Evolutionary conservation across 805 yeast genomes (phyloP).

Genomic region (Teunomyces gatunensis): DNA sequence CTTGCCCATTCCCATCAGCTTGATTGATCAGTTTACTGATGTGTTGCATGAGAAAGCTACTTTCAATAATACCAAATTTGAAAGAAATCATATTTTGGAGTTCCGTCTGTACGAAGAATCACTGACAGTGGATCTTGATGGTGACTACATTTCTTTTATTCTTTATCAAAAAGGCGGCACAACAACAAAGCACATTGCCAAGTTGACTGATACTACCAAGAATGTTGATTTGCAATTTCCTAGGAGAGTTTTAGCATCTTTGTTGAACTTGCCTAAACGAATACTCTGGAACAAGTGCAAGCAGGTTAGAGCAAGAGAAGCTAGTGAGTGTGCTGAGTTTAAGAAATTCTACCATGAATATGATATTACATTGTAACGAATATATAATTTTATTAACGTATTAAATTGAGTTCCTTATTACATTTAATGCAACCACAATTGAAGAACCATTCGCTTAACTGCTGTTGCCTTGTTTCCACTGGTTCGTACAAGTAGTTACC

Average conservation of each 20-base stretch:
- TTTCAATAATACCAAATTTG: constrained; percentile 48
- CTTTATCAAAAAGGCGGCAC: constrained; percentile 20
- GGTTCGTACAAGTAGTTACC: constrained; percentile 48
- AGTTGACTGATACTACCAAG: constrained; percentile 23
- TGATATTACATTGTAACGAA: constrained; percentile 45
- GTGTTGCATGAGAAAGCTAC: constrained; percentile 43
- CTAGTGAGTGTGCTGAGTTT: constrained; percentile 59
- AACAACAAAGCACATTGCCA: constrained; percentile 16
- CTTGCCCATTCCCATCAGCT: constrained; percentile 59
- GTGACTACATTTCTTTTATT: constrained; percentile 38
- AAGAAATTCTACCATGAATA: constrained; percentile 51
- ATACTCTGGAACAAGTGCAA: constrained; percentile 75
- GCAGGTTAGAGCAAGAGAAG: constrained; percentile 63
- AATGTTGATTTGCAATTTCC: constrained; percentile 80
- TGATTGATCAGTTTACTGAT: constrained; percentile 41
- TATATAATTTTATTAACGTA: not conserved
- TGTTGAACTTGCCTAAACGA: constrained; percentile 59
- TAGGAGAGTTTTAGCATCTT: constrained; percentile 68
- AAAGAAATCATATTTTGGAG: constrained; percentile 40
- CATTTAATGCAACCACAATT: constrained; percentile 54
- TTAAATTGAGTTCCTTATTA: constrained; percentile 14
- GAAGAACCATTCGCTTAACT: constrained; percentile 58
- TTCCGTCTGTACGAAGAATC: constrained; percentile 34
- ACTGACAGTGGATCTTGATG: constrained; percentile 19
- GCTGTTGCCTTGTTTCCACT: constrained; percentile 38